Evolutionary conservation across 495 filamentous ascomycete genomes (phyloP), one percentile per base, ranked within the genome.

Genomic region (Zalerion maritima): DNA sequence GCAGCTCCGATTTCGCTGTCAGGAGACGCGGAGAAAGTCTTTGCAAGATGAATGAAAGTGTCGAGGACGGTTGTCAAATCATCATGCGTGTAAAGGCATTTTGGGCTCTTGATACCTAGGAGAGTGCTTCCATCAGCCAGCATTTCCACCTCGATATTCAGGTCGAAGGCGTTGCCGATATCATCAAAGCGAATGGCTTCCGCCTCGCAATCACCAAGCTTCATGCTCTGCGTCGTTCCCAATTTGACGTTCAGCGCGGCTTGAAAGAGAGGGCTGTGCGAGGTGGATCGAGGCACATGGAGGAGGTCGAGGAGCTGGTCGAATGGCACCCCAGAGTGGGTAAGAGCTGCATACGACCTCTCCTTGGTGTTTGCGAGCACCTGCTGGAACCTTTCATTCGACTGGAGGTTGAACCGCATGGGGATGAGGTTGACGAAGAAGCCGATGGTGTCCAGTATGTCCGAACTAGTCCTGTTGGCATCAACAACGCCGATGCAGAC

Each of bases 381-480:
- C 1, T 42, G 21, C 2, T 6, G 24, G 13, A 54, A 54, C 0
- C 9, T 21, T 5, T 28, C 21, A 8, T 25, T 15, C 10, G 9
- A 0, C 4, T 17, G 16, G 1, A 34, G n/a, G 0, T 32, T 34
- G 40, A 64, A 55, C 2, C 44, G 46, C 2, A 71, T 18, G 0
- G 68, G 49, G 0, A 73, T 44, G 2, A 69, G 31, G 29, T 75
- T 70, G 6, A 68, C 24, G 19, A 50, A 61, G 17, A 54, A 30
- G 6, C 70, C 59, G 10, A 71, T 37, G 8, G 32, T 58, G 3
- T 35, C 28, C n/a, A 47, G 18, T 2, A 55, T 20, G 5, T 45
- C 45, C 10, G 24, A 19, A 12, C 54, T 40, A 0, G 47, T 38
- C 4, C 62, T 50, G 27, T 59, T 55, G 10, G 39, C 52, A 35